Base-by-base conservation (phyloP, 164 flowering plant genomes). In the Annona cherimola region DNA sequence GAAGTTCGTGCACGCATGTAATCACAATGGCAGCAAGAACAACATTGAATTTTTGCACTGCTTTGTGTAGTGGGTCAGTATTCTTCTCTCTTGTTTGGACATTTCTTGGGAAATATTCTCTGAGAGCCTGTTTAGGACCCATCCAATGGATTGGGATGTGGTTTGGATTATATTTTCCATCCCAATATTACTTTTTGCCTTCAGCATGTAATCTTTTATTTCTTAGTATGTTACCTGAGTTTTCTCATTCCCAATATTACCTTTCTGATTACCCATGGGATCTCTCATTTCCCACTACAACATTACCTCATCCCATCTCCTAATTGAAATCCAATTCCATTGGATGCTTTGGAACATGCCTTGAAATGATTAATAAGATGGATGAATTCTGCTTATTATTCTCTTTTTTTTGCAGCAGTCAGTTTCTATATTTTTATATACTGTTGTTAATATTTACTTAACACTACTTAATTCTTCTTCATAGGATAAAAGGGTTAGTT, bases 41-140 rank as follows among this genome's bases (percentile, higher is more conserved):
- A 75, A 93, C 97, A 62, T 73, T 85, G 68, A 93, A 91, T 83
- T 91, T 93, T 78, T 93, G 97, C 82, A 77, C 84, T 67, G 96
- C 94, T 76, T 86, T 93, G 45, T 93, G 89, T 76, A 86, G 92
- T 69, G 98, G 97, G 97, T 93, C 50, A 83, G 95, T 83, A 20
- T 69, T 64, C 7, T 39, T 64, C 14, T 61, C 9, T 61, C 14
- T 18, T 61, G 63, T 6, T 16, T 61, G 35, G 63, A 18, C n/a
- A 18, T 18, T 6, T 26, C 35, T 26, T 26, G 35, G 35, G 35
- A 26, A 26, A 26, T 26, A 26, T 26, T 26, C 35, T 26, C 35
- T 26, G 35, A 26, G 35, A 26, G 35, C 35, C 35, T 26, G 35
- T 26, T 26, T 26, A 26, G 35, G 35, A 26, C 35, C 35, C 35